phyloP scores from a whole-genome alignment of 140 eudicot genomes.

The Oenanthe javanica region DNA sequence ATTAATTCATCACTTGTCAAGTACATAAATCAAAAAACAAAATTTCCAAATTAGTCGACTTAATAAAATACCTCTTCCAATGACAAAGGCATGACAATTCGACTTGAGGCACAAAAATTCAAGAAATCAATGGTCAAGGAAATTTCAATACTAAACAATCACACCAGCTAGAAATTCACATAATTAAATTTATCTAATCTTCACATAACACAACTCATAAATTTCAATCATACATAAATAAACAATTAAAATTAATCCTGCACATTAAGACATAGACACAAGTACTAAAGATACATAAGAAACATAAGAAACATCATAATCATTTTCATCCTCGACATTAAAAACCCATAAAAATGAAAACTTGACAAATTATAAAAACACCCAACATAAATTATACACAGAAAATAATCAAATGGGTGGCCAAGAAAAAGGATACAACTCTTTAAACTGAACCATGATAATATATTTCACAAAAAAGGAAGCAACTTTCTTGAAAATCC shows the following conservation, averaged over 20 bases:
- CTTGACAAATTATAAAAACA: not conserved
- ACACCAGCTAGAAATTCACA: not conserved
- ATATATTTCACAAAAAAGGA: not conserved
- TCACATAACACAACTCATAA: not conserved
- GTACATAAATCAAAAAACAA: not conserved
- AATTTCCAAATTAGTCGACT: not conserved
- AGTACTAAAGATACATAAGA: not conserved
- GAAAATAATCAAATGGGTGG: not conserved
- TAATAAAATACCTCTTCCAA: conserved; percentile 50
- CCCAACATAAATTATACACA: not conserved
- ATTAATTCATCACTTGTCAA: not conserved
- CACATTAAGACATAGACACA: not conserved
- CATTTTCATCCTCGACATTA: not conserved
- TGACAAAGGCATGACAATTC: conserved; percentile 80
- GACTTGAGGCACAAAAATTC: conserved; percentile 29
- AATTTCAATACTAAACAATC: not conserved
- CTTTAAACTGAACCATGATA: conserved; percentile 51
- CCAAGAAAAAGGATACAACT: conserved; percentile 47
- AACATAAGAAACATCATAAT: not conserved
- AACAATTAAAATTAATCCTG: not conserved
- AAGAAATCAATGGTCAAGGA: conserved; percentile 30
- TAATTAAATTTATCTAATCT: not conserved
- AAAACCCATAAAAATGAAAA: not conserved
- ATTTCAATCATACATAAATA: not conserved
- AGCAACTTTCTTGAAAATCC: not conserved